Base-by-base conservation (phyloP, 768 basidiomycete genomes). In the Omphalotus guepiniiformis region DNA sequence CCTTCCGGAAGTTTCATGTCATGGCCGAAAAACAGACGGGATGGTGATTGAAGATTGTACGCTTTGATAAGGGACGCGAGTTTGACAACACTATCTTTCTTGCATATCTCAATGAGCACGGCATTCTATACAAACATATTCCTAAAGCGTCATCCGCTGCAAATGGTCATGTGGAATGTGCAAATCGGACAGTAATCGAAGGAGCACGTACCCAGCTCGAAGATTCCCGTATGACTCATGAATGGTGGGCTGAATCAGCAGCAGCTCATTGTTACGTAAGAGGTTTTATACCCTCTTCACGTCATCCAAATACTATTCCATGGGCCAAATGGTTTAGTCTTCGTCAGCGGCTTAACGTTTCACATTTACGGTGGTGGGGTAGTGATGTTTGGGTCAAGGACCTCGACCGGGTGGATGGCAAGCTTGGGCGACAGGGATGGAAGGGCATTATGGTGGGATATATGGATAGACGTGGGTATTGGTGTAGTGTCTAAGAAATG, bases 361-460 rank as follows among this genome's bases (percentile, higher is more conserved):
- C 53, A 25, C 53, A 54, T 38, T 32, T 54, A 13, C 32, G 49
- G 30, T 41, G 2, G 11, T 54, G 53, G 53, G 53, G 53, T 6
- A 39, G 50, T 15, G 11, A 27, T 11, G 50, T 42, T 27, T 54
- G 47, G 53, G 53, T 54, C 7, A 54, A 48, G 13, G 54, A 55
- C 41, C 34, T 55, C 5, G 54, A 55, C 19, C 7, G 39, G 3
- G 3, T 25, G 1, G 36, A 45, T 3, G 54, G 54, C 12, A 55
- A 53, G 42, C 38, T 55, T 16, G 52, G 54, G 0, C 2, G 39
- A 21, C 54, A 53, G 26, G 22, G 47, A 3, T 55, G 54, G 54
- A 26, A 53, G 22, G 55, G 55, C 1, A 19, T 25, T 15, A 48
- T 55, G 49, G 47, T 55, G 6, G 48, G 52, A 30, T 55, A 55